Evolutionary conservation across 202 grass and related monocot genomes (phyloP).

Genomic region (Zoysia matrella): DNA sequence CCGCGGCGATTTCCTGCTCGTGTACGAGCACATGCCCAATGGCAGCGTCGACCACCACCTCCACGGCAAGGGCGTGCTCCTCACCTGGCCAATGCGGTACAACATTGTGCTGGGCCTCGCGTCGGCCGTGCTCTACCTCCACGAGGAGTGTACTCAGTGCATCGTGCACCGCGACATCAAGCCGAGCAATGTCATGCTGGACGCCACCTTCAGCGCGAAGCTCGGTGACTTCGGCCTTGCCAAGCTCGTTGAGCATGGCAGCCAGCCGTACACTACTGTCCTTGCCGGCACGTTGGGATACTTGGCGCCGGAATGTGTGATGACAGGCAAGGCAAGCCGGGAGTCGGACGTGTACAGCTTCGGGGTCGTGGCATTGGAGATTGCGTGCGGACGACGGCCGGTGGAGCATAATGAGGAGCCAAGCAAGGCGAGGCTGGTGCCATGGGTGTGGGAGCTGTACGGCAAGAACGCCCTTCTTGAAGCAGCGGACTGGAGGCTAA

Average conservation of each 20-base stretch:
- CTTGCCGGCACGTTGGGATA: slow-evolving; percentile 76
- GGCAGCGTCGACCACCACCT: too few relatives aligned
- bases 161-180: slow-evolving; percentile 80
- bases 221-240: slow-evolving; percentile 83
- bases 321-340: slow-evolving; percentile 62
- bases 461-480: slow-evolving; percentile 57
- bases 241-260: slow-evolving; percentile 63
- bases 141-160: slow-evolving; percentile 68
- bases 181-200: slow-evolving; percentile 85
- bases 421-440: slow-evolving; percentile 57
- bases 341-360: slow-evolving; percentile 85
- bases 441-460: slow-evolving; percentile 80
- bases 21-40: too few relatives aligned
- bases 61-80: too few relatives aligned
- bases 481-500: slow-evolving; percentile 58
- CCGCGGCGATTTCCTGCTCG: background rate
- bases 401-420: slow-evolving; percentile 38
- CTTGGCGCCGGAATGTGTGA: slow-evolving; percentile 72
- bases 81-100: background rate
- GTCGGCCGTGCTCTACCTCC: slow-evolving; percentile 75
- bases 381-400: slow-evolving; percentile 66
- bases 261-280: slow-evolving; percentile 59
- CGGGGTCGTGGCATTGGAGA: slow-evolving; percentile 69
- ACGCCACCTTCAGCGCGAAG: slow-evolving; percentile 73
- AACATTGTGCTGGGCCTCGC: slow-evolving; percentile 65